These are phyloP conservation scores for Lecanicillium sp. DNA, from an alignment of 2,329 filamentous ascomycete genomes.

Conservation along the genomic window DNA sequence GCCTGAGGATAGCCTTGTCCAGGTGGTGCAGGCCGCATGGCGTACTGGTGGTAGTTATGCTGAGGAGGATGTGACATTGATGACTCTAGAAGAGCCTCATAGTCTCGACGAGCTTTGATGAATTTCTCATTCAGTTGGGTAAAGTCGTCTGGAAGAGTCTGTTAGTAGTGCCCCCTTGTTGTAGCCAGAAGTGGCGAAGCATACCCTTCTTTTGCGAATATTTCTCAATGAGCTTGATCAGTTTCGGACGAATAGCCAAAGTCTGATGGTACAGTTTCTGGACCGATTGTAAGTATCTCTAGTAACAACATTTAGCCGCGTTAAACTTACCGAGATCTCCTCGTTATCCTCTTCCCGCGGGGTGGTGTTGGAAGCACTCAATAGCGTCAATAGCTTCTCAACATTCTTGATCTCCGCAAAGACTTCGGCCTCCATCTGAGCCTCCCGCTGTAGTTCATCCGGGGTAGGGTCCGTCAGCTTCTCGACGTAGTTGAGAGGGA, in stretches of 20 bases:
- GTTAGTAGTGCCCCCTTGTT: constrained; percentile 13
- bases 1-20: constrained; percentile 35
- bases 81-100: constrained; percentile 88
- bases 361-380: constrained; percentile 79
- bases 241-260: constrained; percentile 84
- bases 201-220: constrained; percentile 98
- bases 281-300: constrained; percentile 20
- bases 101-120: constrained; percentile 95
- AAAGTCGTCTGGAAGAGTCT: constrained; percentile 69
- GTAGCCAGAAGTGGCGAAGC: constrained; percentile 4
- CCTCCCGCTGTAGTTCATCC: constrained; percentile 89
- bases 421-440: constrained; percentile 79
- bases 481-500: constrained; percentile 97
- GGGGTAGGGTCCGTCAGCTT: constrained; percentile 91
- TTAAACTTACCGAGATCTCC: constrained; percentile 68
- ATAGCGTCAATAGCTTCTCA: constrained; percentile 68
- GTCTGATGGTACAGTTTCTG: constrained; percentile 85
- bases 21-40: constrained; percentile 41
- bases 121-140: constrained; percentile 99
- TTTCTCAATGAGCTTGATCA: constrained; percentile 97
- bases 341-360: constrained; percentile 87
- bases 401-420: constrained; percentile 58
- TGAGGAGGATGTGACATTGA: constrained; percentile 94
- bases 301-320: not conserved
- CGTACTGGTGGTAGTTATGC: constrained; percentile 64